phyloP scores from a whole-genome alignment of 306 rosid species.

The Oemleria cerasiformis region DNA sequence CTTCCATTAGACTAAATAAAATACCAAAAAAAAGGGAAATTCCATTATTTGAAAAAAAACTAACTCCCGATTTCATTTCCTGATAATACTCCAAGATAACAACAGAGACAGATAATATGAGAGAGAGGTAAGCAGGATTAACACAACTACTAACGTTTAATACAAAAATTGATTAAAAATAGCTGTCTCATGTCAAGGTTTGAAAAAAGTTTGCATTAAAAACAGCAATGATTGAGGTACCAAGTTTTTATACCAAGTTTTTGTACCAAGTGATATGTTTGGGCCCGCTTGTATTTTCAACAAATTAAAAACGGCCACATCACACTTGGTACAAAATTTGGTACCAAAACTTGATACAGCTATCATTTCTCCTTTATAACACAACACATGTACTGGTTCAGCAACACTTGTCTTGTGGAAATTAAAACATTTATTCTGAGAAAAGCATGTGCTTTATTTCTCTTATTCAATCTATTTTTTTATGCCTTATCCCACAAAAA shows the following conservation, averaged over 20 bases:
- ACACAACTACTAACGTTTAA: too few relatives aligned
- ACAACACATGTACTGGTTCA: background rate
- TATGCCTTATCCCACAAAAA: background rate
- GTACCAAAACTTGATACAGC: too few relatives aligned
- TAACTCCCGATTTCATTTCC: background rate
- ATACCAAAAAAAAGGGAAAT: background rate
- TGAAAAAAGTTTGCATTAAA: background rate
- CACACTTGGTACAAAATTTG: too few relatives aligned
- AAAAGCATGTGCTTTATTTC: background rate
- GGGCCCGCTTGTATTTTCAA: too few relatives aligned
- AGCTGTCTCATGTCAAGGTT: background rate
- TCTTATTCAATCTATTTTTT: background rate
- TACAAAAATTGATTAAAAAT: background rate
- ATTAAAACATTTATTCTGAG: background rate
- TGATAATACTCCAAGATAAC: background rate
- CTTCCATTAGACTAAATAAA: background rate
- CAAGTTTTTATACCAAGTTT: too few relatives aligned
- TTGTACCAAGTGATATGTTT: too few relatives aligned
- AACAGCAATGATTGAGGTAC: too few relatives aligned
- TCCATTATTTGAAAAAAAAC: background rate
- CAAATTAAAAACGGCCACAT: too few relatives aligned
- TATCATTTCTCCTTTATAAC: background rate
- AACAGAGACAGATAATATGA: background rate
- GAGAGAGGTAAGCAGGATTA: background rate
- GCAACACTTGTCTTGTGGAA: background rate